Percentiles rank a stretch among this genome's conserved stretches.
These are phyloP conservation scores for Candida tammaniensis DNA, from an alignment of 805 yeast genomes.

Conservation along the genomic window DNA sequence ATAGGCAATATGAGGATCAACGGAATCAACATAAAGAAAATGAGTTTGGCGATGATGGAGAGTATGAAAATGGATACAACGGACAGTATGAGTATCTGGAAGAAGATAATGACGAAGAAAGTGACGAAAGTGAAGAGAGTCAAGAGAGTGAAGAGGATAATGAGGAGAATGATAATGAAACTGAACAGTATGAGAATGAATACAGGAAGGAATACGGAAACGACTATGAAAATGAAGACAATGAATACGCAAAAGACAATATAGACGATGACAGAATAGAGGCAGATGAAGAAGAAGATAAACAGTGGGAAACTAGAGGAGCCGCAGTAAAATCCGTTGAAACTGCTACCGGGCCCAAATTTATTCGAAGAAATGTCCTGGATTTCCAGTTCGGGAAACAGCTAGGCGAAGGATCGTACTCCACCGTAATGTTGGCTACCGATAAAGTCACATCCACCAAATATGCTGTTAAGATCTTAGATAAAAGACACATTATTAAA, in stretches of 20 bases:
- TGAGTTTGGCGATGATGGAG: conserved; percentile 1
- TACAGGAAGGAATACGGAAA: conserved; percentile 2
- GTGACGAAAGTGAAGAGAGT: background rate
- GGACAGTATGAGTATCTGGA: background rate
- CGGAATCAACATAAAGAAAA: conserved; percentile 6
- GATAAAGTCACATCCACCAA: conserved; percentile 51
- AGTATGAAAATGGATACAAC: background rate
- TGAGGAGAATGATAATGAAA: conserved; percentile 9
- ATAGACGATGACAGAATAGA: background rate
- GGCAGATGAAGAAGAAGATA: conserved; percentile 6
- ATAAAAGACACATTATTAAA: conserved; percentile 72
- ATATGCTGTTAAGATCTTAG: conserved; percentile 76
- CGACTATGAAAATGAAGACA: conserved; percentile 8
- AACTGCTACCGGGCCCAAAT: conserved; percentile 16
- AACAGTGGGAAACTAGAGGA: conserved; percentile 34
- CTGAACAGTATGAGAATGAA: background rate
- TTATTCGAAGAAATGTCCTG: conserved; percentile 35
- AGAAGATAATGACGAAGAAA: conserved; percentile 2
- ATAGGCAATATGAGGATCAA: conserved; percentile 12
- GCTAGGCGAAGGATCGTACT: conserved; percentile 47
- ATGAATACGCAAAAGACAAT: background rate
- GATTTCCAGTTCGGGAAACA: conserved; percentile 41
- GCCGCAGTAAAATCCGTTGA: conserved; percentile 29
- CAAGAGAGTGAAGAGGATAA: background rate
- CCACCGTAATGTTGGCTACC: conserved; percentile 45